A percentile compares a stretch with the other conserved stretches of the same genome.
These are phyloP conservation scores for Eleusine indica DNA, from an alignment of 176 grass and related monocot species.

Conservation along the genomic window DNA sequence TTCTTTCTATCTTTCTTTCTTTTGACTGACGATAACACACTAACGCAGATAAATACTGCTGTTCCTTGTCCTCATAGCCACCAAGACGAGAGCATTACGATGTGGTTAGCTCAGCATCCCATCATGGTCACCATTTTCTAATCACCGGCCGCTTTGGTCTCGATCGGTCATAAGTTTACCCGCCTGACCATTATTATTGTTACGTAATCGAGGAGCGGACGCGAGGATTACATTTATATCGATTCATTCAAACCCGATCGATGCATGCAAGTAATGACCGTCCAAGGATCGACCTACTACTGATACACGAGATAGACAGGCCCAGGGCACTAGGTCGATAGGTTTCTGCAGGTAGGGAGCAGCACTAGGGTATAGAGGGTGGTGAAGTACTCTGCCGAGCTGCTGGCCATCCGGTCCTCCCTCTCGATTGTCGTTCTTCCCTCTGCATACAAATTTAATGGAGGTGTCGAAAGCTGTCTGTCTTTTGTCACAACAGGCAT, in stretches of 20 bases:
- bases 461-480: conserved; percentile 30
- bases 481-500: conserved; percentile 20
- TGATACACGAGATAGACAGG: background rate
- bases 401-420: background rate
- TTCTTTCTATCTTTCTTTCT: too few relatives aligned
- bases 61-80: background rate
- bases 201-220: conserved; percentile 11
- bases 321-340: background rate
- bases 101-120: conserved; percentile 40
- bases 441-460: background rate
- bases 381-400: background rate
- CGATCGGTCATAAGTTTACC: background rate
- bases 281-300: too few relatives aligned
- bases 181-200: background rate
- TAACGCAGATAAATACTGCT: too few relatives aligned
- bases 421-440: conserved; percentile 26
- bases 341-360: background rate
- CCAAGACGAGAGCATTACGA: background rate
- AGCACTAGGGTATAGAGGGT: too few relatives aligned
- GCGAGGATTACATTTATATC: background rate
- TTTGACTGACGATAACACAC: too few relatives aligned
- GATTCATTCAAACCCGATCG: too few relatives aligned
- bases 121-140: conserved; percentile 18
- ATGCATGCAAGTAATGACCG: background rate
- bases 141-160: background rate